Evolutionary conservation across 352 stramenopile genomes (phyloP).

Genomic region (Globisporangium alternatum): DNA sequence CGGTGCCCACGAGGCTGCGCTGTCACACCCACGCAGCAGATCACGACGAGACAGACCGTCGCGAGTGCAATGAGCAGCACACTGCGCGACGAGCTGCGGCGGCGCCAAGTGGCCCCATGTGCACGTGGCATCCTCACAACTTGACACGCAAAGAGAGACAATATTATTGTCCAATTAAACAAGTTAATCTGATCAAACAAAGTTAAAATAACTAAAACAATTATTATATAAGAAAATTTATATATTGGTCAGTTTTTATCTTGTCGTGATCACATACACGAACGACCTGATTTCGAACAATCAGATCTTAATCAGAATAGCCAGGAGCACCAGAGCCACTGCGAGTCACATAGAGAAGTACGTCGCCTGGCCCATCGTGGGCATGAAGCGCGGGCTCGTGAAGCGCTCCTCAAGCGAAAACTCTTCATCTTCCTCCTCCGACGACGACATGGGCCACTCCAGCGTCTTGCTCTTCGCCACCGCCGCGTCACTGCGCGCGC

Average conservation of each 20-base stretch:
- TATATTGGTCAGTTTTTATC: no score
- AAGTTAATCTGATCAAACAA: background rate
- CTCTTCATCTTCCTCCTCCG: slow-evolving; percentile 13
- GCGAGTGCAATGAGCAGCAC: background rate
- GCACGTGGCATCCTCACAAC: background rate
- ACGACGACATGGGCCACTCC: slow-evolving; percentile 1
- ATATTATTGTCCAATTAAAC: background rate
- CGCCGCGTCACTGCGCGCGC: background rate
- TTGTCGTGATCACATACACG: no score
- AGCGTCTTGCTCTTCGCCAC: slow-evolving; percentile 4
- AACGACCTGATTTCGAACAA: background rate
- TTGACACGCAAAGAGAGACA: background rate
- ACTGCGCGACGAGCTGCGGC: background rate
- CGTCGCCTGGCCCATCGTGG: slow-evolving; percentile 8
- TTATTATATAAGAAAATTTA: no score
- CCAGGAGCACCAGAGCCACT: background rate
- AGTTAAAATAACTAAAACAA: no score
- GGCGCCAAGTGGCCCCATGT: no score
- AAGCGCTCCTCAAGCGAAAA: background rate
- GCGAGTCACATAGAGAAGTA: slow-evolving; percentile 3
- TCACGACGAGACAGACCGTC: background rate
- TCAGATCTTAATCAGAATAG: background rate
- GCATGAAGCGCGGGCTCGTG: slow-evolving; percentile 11
- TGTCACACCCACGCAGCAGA: background rate
- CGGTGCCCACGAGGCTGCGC: background rate